Evolutionary conservation across 805 yeast species (phyloP).

Genomic region (Saccharomycopsis sp.): DNA sequence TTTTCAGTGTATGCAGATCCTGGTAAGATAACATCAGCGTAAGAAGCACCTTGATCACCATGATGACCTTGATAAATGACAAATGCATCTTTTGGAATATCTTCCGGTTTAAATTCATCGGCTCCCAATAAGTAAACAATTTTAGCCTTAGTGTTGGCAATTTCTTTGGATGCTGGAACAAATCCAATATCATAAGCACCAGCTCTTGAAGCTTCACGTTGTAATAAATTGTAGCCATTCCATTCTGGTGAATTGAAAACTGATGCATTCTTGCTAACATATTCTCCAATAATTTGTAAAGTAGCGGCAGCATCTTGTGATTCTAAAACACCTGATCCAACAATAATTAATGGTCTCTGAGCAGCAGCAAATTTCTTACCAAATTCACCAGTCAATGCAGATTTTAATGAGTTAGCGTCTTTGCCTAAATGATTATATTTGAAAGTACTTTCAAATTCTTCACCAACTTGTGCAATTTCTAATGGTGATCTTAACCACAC

Average conservation of each 20-base stretch:
- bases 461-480: conserved; percentile 69
- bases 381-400: conserved; percentile 57
- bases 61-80: conserved; percentile 90
- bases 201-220: conserved; percentile 80
- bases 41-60: conserved; percentile 83
- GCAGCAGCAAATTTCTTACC: conserved; percentile 65
- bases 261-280: conserved; percentile 42
- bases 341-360: conserved; percentile 66
- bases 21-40: conserved; percentile 82
- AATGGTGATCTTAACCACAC: conserved; percentile 65
- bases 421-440: conserved; percentile 57
- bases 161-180: conserved; percentile 39
- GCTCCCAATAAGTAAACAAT: conserved; percentile 78
- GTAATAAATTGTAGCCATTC: conserved; percentile 77
- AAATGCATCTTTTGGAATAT: conserved; percentile 77
- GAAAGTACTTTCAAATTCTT: conserved; percentile 71
- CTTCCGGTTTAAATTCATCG: conserved; percentile 63
- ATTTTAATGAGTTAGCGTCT: conserved; percentile 46
- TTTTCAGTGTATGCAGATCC: conserved; percentile 88
- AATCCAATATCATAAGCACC: conserved; percentile 86
- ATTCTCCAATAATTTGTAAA: conserved; percentile 52
- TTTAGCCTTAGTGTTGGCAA: conserved; percentile 50
- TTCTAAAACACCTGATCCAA: conserved; percentile 75
- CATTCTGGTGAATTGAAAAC: conserved; percentile 65
- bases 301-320: conserved; percentile 56